Evolutionary conservation across 1,284 basidiomycete species (phyloP).

Genomic region (Microbotryum scabiosae): DNA sequence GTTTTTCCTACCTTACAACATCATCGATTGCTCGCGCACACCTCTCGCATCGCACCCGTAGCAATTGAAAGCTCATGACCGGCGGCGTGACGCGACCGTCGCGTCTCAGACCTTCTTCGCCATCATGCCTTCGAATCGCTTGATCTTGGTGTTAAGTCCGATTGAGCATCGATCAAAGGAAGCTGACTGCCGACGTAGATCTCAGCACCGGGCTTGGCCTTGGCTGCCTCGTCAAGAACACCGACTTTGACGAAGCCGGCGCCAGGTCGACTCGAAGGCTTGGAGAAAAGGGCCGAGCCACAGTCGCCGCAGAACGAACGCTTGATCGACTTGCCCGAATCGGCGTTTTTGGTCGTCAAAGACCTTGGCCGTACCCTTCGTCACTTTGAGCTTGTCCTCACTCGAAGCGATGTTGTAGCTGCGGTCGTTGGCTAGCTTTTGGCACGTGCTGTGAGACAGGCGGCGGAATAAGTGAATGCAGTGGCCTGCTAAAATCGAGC

Average conservation of each 20-base stretch:
- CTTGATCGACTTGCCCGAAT: slow-evolving; percentile 15
- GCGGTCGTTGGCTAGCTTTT: slow-evolving; percentile 2
- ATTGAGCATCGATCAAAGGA: slow-evolving; percentile 1
- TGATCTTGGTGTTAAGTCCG: neutral
- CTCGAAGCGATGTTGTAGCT: slow-evolving; percentile 11
- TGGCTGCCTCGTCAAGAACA: slow-evolving; percentile 5
- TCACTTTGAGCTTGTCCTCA: slow-evolving; percentile 12
- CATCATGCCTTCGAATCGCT: slow-evolving; percentile 25
- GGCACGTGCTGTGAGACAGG: neutral
- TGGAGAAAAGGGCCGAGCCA: slow-evolving; percentile 12
- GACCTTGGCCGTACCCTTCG: slow-evolving; percentile 10
- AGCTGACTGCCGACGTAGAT: slow-evolving; percentile 11
- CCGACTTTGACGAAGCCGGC: slow-evolving; percentile 18
- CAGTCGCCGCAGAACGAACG: slow-evolving; percentile 19
- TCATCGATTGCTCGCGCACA: no score
- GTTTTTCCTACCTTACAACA: no score
- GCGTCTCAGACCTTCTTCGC: slow-evolving; percentile 12
- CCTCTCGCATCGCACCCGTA: no score
- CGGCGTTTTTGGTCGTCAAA: slow-evolving; percentile 14
- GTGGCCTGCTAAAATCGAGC: neutral
- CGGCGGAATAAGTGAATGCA: neutral
- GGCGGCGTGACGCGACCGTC: no score
- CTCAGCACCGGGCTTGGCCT: slow-evolving; percentile 16
- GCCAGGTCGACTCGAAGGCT: slow-evolving; percentile 4
- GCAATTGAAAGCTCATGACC: no score